A percentile compares a stretch with the other conserved stretches of the same genome.
These are phyloP conservation scores for Rhipidocladum racemiflorum DNA, from an alignment of 176 grass and related monocot genomes.

Conservation along the genomic window DNA sequence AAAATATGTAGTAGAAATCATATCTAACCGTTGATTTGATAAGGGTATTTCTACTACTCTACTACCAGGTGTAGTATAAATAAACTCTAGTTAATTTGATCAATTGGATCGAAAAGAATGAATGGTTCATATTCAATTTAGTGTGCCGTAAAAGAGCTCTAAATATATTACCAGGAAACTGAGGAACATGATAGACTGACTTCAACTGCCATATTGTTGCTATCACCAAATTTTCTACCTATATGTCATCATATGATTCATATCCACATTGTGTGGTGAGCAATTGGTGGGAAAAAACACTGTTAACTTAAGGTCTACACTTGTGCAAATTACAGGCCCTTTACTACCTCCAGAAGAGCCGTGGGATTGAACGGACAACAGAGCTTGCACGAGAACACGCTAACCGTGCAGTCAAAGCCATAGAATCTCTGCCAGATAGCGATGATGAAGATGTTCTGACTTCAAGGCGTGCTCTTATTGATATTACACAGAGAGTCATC, in stretches of 20 bases:
- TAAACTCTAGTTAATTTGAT: too few species aligned
- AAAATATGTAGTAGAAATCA: too few species aligned
- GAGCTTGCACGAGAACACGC: slow-evolving; percentile 64
- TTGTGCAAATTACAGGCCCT: slow-evolving; percentile 50
- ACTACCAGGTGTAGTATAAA: too few species aligned
- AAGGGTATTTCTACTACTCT: too few species aligned
- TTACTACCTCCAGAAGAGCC: slow-evolving; percentile 67
- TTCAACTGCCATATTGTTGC: not conserved
- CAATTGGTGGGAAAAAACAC: not conserved
- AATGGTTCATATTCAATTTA: too few species aligned
- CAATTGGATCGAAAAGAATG: too few species aligned
- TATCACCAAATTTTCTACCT: not conserved
- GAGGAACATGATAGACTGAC: not conserved
- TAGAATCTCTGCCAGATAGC: slow-evolving; percentile 70
- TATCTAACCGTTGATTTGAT: too few species aligned
- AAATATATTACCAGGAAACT: not conserved
- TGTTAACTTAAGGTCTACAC: slow-evolving; percentile 3
- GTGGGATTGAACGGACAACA: slow-evolving; percentile 68
- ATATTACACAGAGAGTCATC: slow-evolving; percentile 71
- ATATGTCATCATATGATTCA: not conserved
- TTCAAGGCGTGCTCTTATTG: slow-evolving; percentile 70
- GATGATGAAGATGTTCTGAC: slow-evolving; percentile 75
- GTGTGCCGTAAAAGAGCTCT: too few species aligned
- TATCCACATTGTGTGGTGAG: not conserved
- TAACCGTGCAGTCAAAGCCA: slow-evolving; percentile 60